Percentiles rank a stretch among this genome's conserved stretches.
Conservation (phyloP, 306 rosid species). For the Pyrus pyrifolia region DNA sequence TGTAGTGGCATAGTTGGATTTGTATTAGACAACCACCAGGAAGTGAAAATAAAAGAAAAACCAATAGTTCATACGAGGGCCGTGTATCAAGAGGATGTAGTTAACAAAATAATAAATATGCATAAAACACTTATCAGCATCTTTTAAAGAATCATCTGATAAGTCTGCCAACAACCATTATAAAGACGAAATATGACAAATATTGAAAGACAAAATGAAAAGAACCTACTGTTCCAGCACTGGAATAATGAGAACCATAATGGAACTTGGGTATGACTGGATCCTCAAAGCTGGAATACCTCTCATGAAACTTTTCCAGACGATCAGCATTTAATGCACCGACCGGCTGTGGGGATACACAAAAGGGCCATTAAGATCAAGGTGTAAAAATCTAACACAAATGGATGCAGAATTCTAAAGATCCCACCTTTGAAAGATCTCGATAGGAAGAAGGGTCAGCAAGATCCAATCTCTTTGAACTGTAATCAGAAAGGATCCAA, state of each 20-base stretch:
- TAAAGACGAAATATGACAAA: neutral
- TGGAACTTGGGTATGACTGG: conserved; percentile 93
- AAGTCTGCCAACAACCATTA: neutral
- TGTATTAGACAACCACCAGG: neutral
- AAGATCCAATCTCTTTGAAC: conserved; percentile 77
- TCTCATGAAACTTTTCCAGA: conserved; percentile 76
- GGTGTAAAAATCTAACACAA: conserved; percentile 7
- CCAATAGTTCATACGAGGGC: neutral
- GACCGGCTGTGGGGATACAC: conserved; percentile 56
- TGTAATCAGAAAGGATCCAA: conserved; percentile 95
- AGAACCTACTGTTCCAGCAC: conserved; percentile 92
- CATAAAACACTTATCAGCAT: neutral
- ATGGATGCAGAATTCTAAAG: conserved; percentile 19
- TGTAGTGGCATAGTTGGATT: neutral
- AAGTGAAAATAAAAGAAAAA: neutral
- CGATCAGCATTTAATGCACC: conserved; percentile 87
- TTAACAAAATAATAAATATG: neutral
- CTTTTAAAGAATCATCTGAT: neutral
- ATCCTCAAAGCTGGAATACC: conserved; percentile 89
- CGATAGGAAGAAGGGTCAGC: conserved; percentile 78
- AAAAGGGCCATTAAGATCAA: conserved; percentile 9
- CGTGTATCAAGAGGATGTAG: neutral
- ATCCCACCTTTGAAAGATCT: conserved; percentile 84
- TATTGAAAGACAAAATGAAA: neutral
- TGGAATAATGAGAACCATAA: conserved; percentile 96